phyloP scores from a whole-genome alignment of 2,329 filamentous ascomycete genomes.

The Colletotrichum aenigma region DNA sequence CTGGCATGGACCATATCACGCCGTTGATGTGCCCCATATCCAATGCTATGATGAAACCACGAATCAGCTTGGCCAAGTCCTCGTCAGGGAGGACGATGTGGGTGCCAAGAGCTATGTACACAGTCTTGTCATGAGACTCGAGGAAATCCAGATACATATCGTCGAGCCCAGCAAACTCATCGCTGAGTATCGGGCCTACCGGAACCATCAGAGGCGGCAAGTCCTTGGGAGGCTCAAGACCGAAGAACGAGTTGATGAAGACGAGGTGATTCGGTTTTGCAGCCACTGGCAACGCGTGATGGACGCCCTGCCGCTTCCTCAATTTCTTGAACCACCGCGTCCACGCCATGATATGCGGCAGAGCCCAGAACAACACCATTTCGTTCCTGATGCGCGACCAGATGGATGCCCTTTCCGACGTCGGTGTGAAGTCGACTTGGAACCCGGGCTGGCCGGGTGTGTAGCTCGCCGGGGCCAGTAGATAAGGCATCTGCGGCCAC shows the following conservation, averaged over 20 bases:
- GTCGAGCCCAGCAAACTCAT: conserved; percentile 35
- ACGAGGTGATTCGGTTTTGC: conserved; percentile 45
- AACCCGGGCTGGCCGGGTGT: conserved; percentile 46
- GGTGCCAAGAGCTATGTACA: conserved; percentile 47
- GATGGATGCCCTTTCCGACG: conserved; percentile 42
- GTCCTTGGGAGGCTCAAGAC: conserved; percentile 44
- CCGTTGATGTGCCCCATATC: conserved; percentile 6
- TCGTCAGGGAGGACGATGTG: conserved; percentile 37
- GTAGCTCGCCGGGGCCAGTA: conserved; percentile 39
- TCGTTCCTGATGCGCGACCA: conserved; percentile 38
- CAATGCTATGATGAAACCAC: conserved; percentile 27
- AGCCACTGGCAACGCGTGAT: conserved; percentile 28
- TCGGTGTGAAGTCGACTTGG: conserved; percentile 38
- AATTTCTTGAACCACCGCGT: conserved; percentile 32
- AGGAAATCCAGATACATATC: conserved; percentile 32
- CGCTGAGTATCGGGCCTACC: conserved; percentile 44
- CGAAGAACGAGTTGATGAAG: conserved; percentile 48
- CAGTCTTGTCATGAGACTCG: conserved; percentile 28
- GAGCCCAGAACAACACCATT: conserved; percentile 26
- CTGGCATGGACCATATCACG: background rate
- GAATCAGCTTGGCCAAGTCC: conserved; percentile 35
- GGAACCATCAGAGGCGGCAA: conserved; percentile 41
- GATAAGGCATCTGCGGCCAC: conserved; percentile 45
- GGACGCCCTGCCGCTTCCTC: conserved; percentile 36
- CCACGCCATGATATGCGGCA: conserved; percentile 27